Base-by-base conservation (phyloP, 352 stramenopile genomes). In the Aphanomyces astaci region DNA sequence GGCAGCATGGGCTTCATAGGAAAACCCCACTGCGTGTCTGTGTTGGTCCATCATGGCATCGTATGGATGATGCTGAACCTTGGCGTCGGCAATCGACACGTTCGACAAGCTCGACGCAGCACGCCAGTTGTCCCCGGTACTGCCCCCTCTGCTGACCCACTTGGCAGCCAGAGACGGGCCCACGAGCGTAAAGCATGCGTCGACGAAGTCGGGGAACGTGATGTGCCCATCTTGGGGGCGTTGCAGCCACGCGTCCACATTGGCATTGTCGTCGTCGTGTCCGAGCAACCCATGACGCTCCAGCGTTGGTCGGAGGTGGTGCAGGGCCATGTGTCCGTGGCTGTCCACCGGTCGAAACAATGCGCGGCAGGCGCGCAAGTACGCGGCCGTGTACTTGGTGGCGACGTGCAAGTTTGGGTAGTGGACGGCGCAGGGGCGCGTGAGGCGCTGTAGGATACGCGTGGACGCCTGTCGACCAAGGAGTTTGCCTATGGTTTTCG, bases 171-270 rank as follows among this genome's bases (percentile, higher is more conserved):
- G 56, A 11, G n/a, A 32, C 22, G 36, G 56, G 2, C 56, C 56
- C 22, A 39, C 46, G 22, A 65, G 48, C n/a, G 19, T 22, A n/a
- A 52, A 65, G 24, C 56, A 65, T 5, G 56, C 56, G 22, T 65
- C 56, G 36, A 65, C 36, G 22, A 65, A 65, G 10, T 65, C 56
- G 40, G 5, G 31, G 36, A 65, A 65, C 31, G 56, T 22, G n/a
- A 65, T 30, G n/a, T 39, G 40, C 10, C 9, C 24, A 27, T 65
- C 56, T 27, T 36, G 56, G 31, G 56, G 56, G 9, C 36, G 36
- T 30, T 65, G 56, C 36, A 65, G 36, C 56, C 56, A 65, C 33
- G 56, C 39, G n/a, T 53, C 40, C 5, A 65, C 3, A 3, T 22
- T 52, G 9, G 15, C 31, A n/a, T 2, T 9, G 36, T 53, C 40